Evolutionary conservation across 73 alveolate genomes (phyloP).

Genomic region (Urostyla sp.): DNA sequence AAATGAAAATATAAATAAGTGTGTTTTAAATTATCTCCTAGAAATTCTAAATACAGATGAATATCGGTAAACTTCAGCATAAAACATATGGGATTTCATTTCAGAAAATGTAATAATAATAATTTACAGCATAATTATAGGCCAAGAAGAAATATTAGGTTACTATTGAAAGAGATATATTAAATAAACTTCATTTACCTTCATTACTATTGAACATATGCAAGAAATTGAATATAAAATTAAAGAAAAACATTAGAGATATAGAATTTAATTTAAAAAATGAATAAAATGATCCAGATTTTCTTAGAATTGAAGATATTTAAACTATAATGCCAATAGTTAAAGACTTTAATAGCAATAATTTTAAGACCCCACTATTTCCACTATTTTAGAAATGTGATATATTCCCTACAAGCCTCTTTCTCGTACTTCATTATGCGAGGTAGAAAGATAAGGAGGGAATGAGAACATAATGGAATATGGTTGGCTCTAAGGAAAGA

Average conservation of each 20-base stretch:
- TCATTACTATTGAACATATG: slow-evolving; percentile 31
- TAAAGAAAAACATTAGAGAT: slow-evolving; percentile 19
- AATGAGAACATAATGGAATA: slow-evolving; percentile 46
- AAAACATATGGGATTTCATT: slow-evolving; percentile 68
- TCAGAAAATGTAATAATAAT: slow-evolving; percentile 46
- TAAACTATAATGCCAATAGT: slow-evolving; percentile 36
- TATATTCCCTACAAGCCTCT: slow-evolving; percentile 31
- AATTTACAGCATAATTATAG: not conserved
- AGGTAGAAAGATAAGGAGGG: slow-evolving; percentile 58
- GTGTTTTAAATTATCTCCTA: slow-evolving; percentile 40
- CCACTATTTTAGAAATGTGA: too few relatives aligned
- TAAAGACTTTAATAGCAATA: slow-evolving; percentile 53
- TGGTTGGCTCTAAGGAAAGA: slow-evolving; percentile 60
- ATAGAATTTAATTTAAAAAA: slow-evolving; percentile 35
- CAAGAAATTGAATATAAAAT: slow-evolving; percentile 46
- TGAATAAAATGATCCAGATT: not conserved
- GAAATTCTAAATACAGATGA: slow-evolving; percentile 56
- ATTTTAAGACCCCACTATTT: too few relatives aligned
- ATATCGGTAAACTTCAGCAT: slow-evolving; percentile 1
- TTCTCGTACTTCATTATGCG: slow-evolving; percentile 8
- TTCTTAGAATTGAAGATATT: slow-evolving; percentile 28
- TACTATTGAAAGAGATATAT: slow-evolving; percentile 53
- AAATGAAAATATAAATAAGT: slow-evolving; percentile 39
- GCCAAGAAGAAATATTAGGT: slow-evolving; percentile 51
- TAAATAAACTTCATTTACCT: slow-evolving; percentile 37